These are phyloP conservation scores for Vaccinium vitisidaea DNA, from an alignment of 148 eudicot species.

Conservation along the genomic window DNA sequence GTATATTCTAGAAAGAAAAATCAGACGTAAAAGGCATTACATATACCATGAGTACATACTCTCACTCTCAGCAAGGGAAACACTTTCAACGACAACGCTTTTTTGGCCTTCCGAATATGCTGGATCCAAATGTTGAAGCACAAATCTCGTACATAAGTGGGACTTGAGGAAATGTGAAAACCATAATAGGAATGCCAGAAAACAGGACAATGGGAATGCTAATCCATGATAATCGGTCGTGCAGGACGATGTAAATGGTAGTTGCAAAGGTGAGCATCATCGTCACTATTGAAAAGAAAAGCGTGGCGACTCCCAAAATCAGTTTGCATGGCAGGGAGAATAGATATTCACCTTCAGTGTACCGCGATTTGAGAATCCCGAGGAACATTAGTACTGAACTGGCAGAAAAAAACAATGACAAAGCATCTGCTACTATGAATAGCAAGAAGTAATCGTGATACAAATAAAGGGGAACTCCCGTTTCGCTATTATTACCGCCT, in stretches of 20 bases:
- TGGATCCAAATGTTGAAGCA: neutral
- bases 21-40: no score
- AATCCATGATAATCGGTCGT: neutral
- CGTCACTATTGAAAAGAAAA: neutral
- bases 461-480: neutral
- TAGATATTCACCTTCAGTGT: neutral
- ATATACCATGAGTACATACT: neutral
- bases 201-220: neutral
- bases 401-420: neutral
- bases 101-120: neutral
- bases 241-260: neutral
- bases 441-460: neutral
- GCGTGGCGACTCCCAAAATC: neutral
- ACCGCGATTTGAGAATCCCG: neutral
- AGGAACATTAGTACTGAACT: neutral
- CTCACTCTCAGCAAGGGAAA: neutral
- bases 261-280: neutral
- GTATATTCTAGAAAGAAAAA: no score
- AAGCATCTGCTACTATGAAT: neutral
- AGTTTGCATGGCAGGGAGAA: neutral
- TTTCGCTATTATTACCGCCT: neutral
- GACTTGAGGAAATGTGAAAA: neutral
- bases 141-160: neutral
- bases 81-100: neutral
- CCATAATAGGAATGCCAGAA: neutral